A percentile compares a stretch with the other conserved stretches of the same genome.
These are phyloP conservation scores for Solanum arcanum DNA, from an alignment of 257 asterid genomes.

Conservation along the genomic window DNA sequence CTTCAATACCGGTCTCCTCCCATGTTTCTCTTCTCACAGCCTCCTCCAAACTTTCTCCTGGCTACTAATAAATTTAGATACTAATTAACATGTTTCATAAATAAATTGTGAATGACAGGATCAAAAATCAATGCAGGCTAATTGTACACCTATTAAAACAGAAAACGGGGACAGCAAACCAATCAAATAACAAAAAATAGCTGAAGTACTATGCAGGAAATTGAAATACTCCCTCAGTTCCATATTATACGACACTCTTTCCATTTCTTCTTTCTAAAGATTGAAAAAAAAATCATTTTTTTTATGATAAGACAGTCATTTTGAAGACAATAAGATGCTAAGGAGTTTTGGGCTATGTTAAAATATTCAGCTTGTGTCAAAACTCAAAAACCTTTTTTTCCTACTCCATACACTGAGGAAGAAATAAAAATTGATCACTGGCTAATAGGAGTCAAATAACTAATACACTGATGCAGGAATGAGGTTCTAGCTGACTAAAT, in stretches of 20 bases:
- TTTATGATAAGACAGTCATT: background rate
- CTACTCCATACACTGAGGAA: background rate
- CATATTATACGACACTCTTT: background rate
- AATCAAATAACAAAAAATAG: background rate
- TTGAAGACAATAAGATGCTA: background rate
- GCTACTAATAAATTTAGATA: slow-evolving; percentile 28
- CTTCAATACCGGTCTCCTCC: slow-evolving; percentile 96
- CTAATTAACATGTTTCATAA: background rate
- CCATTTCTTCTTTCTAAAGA: background rate
- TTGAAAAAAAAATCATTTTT: background rate
- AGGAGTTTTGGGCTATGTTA: background rate
- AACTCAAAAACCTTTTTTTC: background rate
- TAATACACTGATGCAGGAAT: background rate
- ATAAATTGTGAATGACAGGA: background rate
- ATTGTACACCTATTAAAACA: background rate
- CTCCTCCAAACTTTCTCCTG: slow-evolving; percentile 96
- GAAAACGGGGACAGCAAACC: background rate
- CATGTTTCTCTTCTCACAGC: slow-evolving; percentile 93
- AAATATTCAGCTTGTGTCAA: background rate
- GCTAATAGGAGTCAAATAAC: background rate
- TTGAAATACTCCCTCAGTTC: background rate
- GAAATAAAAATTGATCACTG: background rate
- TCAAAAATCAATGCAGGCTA: background rate
- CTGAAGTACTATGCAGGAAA: background rate
- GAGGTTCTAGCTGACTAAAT: background rate